Base-by-base conservation (phyloP, 2,329 filamentous ascomycete genomes). In the Cladosporium sphaerospermum region DNA sequence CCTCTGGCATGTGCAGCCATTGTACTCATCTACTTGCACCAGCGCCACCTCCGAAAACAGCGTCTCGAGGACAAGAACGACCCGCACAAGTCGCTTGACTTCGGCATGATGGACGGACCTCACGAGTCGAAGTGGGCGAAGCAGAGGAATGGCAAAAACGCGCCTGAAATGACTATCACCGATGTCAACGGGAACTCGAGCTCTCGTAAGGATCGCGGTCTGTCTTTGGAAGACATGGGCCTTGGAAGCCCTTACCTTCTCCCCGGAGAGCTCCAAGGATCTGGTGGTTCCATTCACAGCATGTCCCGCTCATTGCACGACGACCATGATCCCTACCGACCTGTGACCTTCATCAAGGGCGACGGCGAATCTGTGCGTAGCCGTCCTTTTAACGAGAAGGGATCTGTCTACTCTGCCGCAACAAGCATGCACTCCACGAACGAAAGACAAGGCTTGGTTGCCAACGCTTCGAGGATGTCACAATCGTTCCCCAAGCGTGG, bases 71-170 rank as follows among this genome's bases (percentile, higher is more conserved):
- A 99, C 72, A 78, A 80, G 14, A 83, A 86, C 57, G 91, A 96
- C 69, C 88, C 89, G 61, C 89, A 95, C 71, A 91, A 86, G 66
- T 93, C 89, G 0, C 79, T 97, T 66, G 93, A 99, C 69, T 99
- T 96, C 67, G 93, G 93, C 34, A 72, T 96, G 65, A 49, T 54
- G 56, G 18, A 45, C 33, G 10, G 51, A 2, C 45, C 54, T 28
- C 58, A 59, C 40, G 56, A 65, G 36, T 58, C 65, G 53, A 75
- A 75, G 55, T 65, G 66, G 19, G 66, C 64, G 39, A 78, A 75
- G 59, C 75, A 75, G 36, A 69, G 65, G 59, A 66, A 67, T 16
- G 62, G 59, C 18, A 39, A 39, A 14, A 39, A 39, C 36, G 64
- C 68, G 44, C 72, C 76, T 59, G 72, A 83, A 70, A 75, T 82